Evolutionary conservation across 2,329 filamentous ascomycete species (phyloP).

Genomic region (Trichoderma harzianum): DNA sequence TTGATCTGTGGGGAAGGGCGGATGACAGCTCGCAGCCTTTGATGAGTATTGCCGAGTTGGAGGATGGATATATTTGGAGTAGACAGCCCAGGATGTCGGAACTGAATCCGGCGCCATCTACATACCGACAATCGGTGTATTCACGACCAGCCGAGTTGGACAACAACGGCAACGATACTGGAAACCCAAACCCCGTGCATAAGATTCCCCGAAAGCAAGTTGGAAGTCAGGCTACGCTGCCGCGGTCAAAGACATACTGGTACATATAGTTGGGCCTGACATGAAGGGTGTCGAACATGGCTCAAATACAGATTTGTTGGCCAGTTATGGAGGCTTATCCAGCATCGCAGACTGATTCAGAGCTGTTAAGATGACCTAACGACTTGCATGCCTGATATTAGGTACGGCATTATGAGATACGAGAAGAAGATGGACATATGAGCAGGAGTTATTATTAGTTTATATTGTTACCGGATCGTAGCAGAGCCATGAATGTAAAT

Average conservation of each 20-base stretch:
- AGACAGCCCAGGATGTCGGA: neutral
- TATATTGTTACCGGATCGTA: neutral
- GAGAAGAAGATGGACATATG: neutral
- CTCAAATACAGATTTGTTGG: neutral
- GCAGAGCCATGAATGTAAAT: neutral
- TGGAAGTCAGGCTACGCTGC: neutral
- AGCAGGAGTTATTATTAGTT: neutral
- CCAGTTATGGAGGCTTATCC: neutral
- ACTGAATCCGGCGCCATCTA: neutral
- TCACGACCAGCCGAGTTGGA: conserved; percentile 4
- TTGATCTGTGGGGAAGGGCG: neutral
- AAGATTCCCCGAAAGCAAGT: neutral
- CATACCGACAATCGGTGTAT: neutral
- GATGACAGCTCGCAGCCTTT: neutral
- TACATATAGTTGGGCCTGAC: neutral
- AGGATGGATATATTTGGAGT: neutral
- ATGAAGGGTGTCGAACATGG: neutral
- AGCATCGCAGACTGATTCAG: neutral
- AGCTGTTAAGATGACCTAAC: neutral
- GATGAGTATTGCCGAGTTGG: neutral
- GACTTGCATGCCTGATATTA: neutral
- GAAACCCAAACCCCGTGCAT: neutral
- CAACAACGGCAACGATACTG: conserved; percentile 22
- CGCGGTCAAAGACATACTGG: neutral
- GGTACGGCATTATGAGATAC: neutral